These are phyloP conservation scores for Alternaria longipes DNA, from an alignment of 2,329 filamentous ascomycete genomes.

Conservation along the genomic window DNA sequence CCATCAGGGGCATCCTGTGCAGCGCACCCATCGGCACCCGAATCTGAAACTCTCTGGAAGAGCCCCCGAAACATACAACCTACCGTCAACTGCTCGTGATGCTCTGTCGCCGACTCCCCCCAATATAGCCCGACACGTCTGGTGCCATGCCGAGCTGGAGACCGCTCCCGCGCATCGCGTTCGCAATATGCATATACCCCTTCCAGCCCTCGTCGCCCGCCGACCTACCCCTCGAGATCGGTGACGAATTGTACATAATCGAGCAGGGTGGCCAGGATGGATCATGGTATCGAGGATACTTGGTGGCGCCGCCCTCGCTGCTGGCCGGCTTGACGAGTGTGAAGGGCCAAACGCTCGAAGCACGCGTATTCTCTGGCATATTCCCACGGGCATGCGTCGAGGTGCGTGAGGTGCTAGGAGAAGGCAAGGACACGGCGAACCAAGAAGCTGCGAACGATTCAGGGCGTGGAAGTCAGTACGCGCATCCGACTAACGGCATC, in stretches of 20 bases:
- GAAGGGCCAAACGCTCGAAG: constrained; percentile 92
- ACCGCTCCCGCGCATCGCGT: constrained; percentile 95
- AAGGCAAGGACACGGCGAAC: constrained; percentile 38
- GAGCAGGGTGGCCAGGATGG: constrained; percentile 87
- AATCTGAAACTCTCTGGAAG: constrained; percentile 10
- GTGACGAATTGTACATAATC: constrained; percentile 98
- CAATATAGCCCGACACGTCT: constrained; percentile 42
- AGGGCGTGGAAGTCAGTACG: constrained; percentile 28
- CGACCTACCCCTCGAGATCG: constrained; percentile 95
- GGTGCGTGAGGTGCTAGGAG: constrained; percentile 88
- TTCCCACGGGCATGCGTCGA: constrained; percentile 96
- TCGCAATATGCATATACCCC: constrained; percentile 94
- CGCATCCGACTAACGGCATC: constrained; percentile 48
- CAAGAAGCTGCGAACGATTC: constrained; percentile 29
- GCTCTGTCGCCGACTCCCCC: constrained; percentile 37
- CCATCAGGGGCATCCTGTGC: constrained; percentile 27
- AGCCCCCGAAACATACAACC: neutral
- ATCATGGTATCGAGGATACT: constrained; percentile 93
- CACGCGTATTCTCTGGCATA: constrained; percentile 97
- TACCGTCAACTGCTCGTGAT: constrained; percentile 39
- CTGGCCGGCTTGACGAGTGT: constrained; percentile 89
- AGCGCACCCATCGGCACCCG: constrained; percentile 9
- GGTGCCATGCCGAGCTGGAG: constrained; percentile 73
- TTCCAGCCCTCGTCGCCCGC: constrained; percentile 87
- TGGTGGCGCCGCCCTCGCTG: constrained; percentile 92